Base-by-base conservation (phyloP, 768 basidiomycete species). In the Heimioporus sp. region DNA sequence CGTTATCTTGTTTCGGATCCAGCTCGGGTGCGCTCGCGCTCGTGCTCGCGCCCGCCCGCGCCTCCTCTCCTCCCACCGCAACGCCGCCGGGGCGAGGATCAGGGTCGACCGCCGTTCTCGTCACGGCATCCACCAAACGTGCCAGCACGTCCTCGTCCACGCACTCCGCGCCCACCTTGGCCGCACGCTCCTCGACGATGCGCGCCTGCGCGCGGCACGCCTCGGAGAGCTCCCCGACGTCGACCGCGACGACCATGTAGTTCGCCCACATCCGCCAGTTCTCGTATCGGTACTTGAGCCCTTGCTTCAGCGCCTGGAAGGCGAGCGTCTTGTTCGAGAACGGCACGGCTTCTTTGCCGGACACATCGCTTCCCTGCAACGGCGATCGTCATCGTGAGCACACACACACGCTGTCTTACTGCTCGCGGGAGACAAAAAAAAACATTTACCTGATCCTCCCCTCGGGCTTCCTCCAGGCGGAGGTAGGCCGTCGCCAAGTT, bases 241-340 rank as follows among this genome's bases (percentile, higher is more conserved):
- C 93, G 69, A 97, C 77, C 4, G 91, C 80, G 24, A 98, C 86
- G 63, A 97, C 76, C 87, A 92, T 94, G 75, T 94, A 98, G 75
- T 99, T 99, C 54, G 80, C 79, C 97, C 97, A 99, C 90, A 99
- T 95, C 17, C 92, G 82, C 95, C 96, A 98, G 64, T 93, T 95
- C 24, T 91, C 86, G 66, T 92, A 90, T 44, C 82, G 81, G 68
- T 80, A 82, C 59, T 85, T 86, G 54, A 98, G 79, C 2, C 97
- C 95, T 54, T 92, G 90, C 58, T 89, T 87, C 24, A 99, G 85
- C 3, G 97, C 96, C 16, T 86, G 87, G 77, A 92, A 97, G 2
- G 97, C 97, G 39, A 93, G 80, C 42, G 86, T 74, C 67, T 92
- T 95, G 74, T 95, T 85, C 40, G 80, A 71, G 64, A 87, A 87